phyloP scores from a whole-genome alignment of 495 filamentous ascomycete species.

The Clohesyomyces aquaticus region DNA sequence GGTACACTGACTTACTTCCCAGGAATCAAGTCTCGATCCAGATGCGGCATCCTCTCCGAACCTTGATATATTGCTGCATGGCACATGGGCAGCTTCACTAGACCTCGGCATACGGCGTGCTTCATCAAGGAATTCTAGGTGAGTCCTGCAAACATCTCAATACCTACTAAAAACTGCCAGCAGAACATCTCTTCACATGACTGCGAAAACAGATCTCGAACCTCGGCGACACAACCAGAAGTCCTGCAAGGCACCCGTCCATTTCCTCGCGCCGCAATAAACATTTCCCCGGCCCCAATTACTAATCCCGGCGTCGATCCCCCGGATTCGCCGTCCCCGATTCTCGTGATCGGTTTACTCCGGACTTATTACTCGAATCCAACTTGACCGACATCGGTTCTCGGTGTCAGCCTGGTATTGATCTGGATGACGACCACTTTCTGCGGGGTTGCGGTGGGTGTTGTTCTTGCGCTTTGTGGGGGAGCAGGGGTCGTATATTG shows the following conservation, averaged over 20 bases:
- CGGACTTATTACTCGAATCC: conserved; percentile 1
- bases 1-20: no score
- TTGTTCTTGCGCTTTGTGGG: background rate
- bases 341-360: background rate
- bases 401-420: background rate
- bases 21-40: background rate
- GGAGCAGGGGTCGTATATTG: background rate
- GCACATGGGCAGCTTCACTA: background rate
- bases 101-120: background rate
- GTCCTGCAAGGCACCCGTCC: background rate
- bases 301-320: conserved; percentile 13
- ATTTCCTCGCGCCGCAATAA: background rate
- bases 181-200: conserved; percentile 4
- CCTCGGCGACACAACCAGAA: background rate
- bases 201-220: background rate
- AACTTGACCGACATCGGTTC: background rate
- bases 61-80: background rate
- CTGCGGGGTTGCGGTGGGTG: background rate
- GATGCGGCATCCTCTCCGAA: background rate
- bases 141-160: background rate
- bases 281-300: background rate
- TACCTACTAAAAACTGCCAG: background rate
- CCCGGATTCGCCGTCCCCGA: conserved; percentile 4
- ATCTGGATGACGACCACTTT: conserved; percentile 1
- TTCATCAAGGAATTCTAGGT: background rate